phyloP scores from a whole-genome alignment of 768 basidiomycete species.

The Serendipita sp. region DNA sequence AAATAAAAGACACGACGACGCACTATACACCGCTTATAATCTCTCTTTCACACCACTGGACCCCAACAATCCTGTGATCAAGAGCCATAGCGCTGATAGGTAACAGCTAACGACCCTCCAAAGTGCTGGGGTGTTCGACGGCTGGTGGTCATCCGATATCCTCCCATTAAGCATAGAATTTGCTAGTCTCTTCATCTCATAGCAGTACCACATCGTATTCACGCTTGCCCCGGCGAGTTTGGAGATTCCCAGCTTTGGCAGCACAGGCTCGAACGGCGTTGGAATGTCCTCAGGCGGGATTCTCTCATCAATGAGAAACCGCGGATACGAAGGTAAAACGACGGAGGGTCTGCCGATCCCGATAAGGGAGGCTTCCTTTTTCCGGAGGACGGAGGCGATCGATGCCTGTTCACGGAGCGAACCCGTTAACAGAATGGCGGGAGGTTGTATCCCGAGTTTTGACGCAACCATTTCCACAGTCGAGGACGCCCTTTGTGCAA shows the following conservation, averaged over 20 bases:
- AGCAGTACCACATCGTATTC: constrained; percentile 49
- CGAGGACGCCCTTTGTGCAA: constrained; percentile 41
- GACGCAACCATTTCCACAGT: constrained; percentile 24
- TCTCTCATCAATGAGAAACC: constrained; percentile 16
- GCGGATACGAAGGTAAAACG: constrained; percentile 45
- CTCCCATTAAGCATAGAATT: background rate
- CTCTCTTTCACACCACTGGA: too few species aligned
- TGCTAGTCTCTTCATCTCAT: constrained; percentile 41
- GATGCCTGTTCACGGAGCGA: constrained; percentile 49
- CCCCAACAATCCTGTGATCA: too few species aligned
- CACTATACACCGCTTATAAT: too few species aligned
- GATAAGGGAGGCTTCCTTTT: constrained; percentile 51
- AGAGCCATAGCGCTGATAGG: background rate
- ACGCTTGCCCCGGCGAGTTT: constrained; percentile 51
- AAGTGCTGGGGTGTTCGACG: background rate
- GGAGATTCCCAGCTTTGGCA: constrained; percentile 21
- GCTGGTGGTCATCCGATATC: background rate
- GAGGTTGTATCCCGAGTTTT: constrained; percentile 20
- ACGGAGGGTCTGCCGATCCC: constrained; percentile 61
- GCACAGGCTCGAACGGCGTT: constrained; percentile 6
- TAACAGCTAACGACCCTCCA: background rate
- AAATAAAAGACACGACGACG: too few species aligned
- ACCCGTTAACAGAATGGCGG: constrained; percentile 67
- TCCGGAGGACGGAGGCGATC: constrained; percentile 35
- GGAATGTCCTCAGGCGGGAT: constrained; percentile 1